Evolutionary conservation across 2,329 filamentous ascomycete species (phyloP).

Genomic region (Zasmidium citrigriseum): DNA sequence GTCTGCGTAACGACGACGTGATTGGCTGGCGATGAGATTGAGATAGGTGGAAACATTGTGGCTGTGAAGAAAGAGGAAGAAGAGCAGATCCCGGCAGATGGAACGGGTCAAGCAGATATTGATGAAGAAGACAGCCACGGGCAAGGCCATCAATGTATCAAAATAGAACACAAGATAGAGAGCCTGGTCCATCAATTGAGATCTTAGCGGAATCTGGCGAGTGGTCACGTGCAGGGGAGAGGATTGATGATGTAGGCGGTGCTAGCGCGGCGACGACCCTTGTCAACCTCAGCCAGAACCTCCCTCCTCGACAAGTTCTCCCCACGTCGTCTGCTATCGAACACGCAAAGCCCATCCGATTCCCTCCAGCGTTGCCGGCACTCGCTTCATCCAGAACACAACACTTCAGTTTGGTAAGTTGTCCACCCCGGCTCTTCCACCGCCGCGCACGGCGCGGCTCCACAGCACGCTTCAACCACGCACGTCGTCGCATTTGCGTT

Average conservation of each 20-base stretch:
- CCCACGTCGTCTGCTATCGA: background rate
- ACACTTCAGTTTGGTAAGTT: background rate
- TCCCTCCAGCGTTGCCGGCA: background rate
- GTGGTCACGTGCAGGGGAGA: background rate
- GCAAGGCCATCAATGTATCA: background rate
- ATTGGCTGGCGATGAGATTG: background rate
- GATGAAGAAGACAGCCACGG: too few relatives aligned
- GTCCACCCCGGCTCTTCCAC: background rate
- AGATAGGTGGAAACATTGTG: background rate
- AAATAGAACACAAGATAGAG: background rate
- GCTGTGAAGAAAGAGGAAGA: background rate
- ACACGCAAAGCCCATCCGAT: background rate
- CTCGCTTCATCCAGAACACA: background rate
- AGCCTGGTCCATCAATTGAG: background rate
- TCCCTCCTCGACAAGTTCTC: background rate
- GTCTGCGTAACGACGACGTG: background rate
- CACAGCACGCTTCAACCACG: background rate
- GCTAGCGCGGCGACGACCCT: background rate
- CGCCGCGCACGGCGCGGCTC: background rate
- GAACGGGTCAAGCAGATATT: background rate
- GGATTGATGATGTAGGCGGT: background rate
- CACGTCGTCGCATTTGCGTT: background rate
- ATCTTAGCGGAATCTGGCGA: too few relatives aligned
- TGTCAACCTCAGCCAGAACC: too few relatives aligned
- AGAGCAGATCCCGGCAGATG: background rate